Conservation (phyloP, 495 filamentous ascomycete genomes). For the Penicillium manginii region DNA sequence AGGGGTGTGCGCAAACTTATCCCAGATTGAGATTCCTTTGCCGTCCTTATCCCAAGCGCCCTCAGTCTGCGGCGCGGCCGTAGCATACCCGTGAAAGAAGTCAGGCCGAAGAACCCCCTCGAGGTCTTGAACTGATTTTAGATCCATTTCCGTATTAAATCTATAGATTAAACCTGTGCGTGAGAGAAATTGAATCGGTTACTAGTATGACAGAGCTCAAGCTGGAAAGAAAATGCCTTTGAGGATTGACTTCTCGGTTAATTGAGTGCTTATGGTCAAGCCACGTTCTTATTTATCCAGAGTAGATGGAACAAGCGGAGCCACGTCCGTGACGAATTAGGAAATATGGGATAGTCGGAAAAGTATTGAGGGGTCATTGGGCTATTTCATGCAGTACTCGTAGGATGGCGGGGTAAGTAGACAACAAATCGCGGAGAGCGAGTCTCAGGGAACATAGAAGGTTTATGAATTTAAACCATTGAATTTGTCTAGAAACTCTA, state of each 20-base stretch:
- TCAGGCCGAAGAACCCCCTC: slow-evolving; percentile 34
- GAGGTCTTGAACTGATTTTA: slow-evolving; percentile 36
- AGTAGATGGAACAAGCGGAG: slow-evolving; percentile 4
- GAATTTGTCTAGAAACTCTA: neutral
- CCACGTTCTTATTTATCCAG: slow-evolving; percentile 15
- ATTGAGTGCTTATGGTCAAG: neutral
- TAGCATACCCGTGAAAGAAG: slow-evolving; percentile 44
- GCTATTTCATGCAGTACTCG: too few relatives aligned
- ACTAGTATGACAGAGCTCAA: neutral
- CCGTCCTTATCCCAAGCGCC: slow-evolving; percentile 68
- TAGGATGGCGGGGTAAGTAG: neutral
- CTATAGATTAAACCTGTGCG: neutral
- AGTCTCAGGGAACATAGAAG: too few relatives aligned
- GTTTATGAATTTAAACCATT: too few relatives aligned
- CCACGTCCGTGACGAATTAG: slow-evolving; percentile 19
- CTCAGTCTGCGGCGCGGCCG: slow-evolving; percentile 64
- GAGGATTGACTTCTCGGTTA: slow-evolving; percentile 4
- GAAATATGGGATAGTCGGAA: slow-evolving; percentile 1
- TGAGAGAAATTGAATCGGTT: neutral
- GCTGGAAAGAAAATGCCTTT: neutral
- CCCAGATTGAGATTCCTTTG: slow-evolving; percentile 73
- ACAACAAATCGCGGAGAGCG: too few relatives aligned
- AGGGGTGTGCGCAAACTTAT: slow-evolving; percentile 67
- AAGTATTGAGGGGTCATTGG: neutral
- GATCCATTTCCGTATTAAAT: slow-evolving; percentile 26